Percentiles rank a stretch among this genome's conserved stretches.
These are phyloP conservation scores for Scytalidium sp. DNA, from an alignment of 2,329 filamentous ascomycete genomes.

Conservation along the genomic window DNA sequence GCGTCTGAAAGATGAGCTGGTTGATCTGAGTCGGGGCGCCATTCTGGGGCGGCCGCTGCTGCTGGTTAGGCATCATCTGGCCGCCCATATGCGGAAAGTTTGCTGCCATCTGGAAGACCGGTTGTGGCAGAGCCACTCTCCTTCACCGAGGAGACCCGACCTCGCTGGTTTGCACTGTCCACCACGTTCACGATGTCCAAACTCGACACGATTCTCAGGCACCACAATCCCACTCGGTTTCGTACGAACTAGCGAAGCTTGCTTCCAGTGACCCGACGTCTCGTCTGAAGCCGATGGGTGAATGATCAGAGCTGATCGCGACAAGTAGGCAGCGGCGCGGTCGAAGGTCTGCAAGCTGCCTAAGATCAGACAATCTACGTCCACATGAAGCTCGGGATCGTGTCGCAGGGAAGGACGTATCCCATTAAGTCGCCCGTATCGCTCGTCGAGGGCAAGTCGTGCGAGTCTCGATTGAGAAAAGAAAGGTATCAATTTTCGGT, in stretches of 20 bases:
- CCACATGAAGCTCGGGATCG: neutral
- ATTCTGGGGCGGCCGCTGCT: slow-evolving; percentile 16
- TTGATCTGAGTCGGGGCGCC: slow-evolving; percentile 19
- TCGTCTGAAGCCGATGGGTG: too few relatives aligned
- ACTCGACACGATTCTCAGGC: too few relatives aligned
- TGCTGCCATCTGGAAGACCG: slow-evolving; percentile 23
- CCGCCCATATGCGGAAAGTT: slow-evolving; percentile 28
- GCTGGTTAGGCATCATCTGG: slow-evolving; percentile 25
- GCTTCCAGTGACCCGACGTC: too few relatives aligned
- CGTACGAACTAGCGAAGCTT: too few relatives aligned
- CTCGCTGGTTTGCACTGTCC: neutral
- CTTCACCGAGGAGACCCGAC: slow-evolving; percentile 18
- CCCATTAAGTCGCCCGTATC: neutral
- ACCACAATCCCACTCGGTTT: too few relatives aligned
- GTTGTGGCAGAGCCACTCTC: slow-evolving; percentile 23
- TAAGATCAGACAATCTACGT: neutral
- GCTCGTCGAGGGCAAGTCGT: neutral
- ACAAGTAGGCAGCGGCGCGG: neutral
- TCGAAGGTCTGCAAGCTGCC: neutral
- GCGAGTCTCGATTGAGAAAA: neutral
- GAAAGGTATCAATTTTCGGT: too few relatives aligned
- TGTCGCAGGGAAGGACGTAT: neutral
- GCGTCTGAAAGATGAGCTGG: slow-evolving; percentile 20
- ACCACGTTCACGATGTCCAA: neutral
- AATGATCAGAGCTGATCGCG: neutral